Percentiles rank a stretch among this genome's conserved stretches.
These are phyloP conservation scores for Conticribra guillardii DNA, from an alignment of 108 stramenopile species.

Conservation along the genomic window DNA sequence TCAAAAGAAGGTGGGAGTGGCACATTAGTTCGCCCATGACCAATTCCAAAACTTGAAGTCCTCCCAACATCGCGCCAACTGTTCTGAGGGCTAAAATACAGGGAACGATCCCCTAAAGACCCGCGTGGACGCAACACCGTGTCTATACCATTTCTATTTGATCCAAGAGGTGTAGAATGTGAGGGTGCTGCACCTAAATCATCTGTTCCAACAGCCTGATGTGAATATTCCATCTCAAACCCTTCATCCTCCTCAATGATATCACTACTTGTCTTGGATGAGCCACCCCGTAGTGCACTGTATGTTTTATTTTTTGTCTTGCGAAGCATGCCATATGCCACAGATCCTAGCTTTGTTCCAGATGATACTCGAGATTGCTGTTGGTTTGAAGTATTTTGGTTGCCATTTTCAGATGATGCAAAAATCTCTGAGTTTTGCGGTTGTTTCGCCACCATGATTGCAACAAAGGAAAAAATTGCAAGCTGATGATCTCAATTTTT, in stretches of 20 bases:
- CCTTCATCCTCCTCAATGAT: not conserved
- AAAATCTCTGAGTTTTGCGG: not conserved
- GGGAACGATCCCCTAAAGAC: no score
- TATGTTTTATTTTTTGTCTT: conserved; percentile 27
- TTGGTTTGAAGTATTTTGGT: not conserved
- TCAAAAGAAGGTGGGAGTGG: not conserved
- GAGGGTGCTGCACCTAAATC: not conserved
- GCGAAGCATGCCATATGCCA: conserved; percentile 21
- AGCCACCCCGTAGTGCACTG: not conserved
- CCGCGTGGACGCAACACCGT: not conserved
- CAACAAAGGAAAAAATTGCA: no score
- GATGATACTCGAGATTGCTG: not conserved
- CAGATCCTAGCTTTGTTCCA: not conserved
- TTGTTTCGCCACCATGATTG: not conserved
- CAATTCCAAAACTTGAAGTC: no score
- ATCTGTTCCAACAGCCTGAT: not conserved
- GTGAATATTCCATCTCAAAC: not conserved
- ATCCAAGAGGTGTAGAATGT: not conserved
- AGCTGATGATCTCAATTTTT: no score
- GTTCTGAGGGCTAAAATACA: no score
- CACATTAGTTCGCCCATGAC: no score
- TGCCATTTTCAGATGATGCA: not conserved
- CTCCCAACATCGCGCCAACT: no score
- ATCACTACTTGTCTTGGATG: not conserved
- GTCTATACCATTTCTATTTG: not conserved